Evolutionary conservation across 768 basidiomycete genomes (phyloP), one percentile per base, ranked within the genome.

Genomic region (Hemileccinum impolitum): DNA sequence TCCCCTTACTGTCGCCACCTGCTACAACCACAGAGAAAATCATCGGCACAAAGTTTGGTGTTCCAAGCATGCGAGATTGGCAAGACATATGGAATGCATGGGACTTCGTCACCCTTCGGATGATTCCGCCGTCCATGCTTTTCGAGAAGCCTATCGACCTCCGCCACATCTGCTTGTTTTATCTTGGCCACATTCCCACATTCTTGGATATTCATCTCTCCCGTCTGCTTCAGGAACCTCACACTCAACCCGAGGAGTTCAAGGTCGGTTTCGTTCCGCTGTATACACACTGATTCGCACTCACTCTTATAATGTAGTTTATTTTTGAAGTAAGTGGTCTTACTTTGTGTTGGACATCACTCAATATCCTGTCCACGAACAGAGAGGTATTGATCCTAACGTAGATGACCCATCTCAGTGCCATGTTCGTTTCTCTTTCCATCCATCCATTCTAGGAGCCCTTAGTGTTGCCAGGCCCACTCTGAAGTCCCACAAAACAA

Each of bases 121-220:
- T 97, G 93, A 92, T 97, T 47, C 86, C 93, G 0, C 72, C 78
- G 17, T 79, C 83, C 23, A 89, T 97, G 87, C 74, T 95, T 21
- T 85, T 84, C 64, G 75, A 89, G 63, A 95, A 90, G 64, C 94
- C 95, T 3, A 97, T 98, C 52, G 85, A 96, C 61, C 72, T 98
- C 39, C 79, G 96, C 26, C 94, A 98, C 66, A 93, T 95, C 48
- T 95, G 93, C 61, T 76, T 98, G n/a, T 99, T 99, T 71, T 97
- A 97, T 68, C 62, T 91, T 12, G 95, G 95, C 0, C 96, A 98
- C 64, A 92, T 97, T 39, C 92, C 92, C 2, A 77, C 90, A 17
- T 96, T 95, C 72, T 67, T 94, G 53, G 94, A 96, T 60, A 96
- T 96, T 19, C 87, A 95, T 61, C 69, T 95, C 41, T 89, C 90